Evolutionary conservation across 1,284 basidiomycete species (phyloP).

Genomic region (Sanghuangporus sanghuang): DNA sequence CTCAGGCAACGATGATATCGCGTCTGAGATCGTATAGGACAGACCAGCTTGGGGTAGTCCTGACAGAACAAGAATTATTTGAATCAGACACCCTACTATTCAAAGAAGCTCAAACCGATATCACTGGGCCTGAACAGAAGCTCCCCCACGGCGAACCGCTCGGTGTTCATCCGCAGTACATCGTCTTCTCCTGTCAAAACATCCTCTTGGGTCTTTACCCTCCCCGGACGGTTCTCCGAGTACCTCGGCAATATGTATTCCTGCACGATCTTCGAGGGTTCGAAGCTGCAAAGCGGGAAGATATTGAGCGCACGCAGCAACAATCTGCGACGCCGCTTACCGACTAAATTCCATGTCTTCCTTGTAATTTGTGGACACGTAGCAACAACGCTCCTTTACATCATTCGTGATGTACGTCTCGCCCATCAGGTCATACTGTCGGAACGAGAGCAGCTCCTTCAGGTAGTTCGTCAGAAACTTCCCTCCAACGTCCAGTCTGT

Average conservation of each 20-base stretch:
- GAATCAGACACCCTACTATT: constrained; percentile 6
- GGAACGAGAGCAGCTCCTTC: constrained; percentile 89
- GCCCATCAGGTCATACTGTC: constrained; percentile 97
- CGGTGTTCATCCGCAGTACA: constrained; percentile 81
- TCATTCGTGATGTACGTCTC: constrained; percentile 90
- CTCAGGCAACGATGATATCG: constrained; percentile 68
- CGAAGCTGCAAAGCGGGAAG: constrained; percentile 35
- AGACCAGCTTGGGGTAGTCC: constrained; percentile 81
- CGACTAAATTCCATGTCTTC: constrained; percentile 75
- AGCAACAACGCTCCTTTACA: constrained; percentile 85
- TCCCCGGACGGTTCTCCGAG: constrained; percentile 64
- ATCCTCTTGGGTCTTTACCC: constrained; percentile 53
- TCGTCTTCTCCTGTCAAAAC: constrained; percentile 62
- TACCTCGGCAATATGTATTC: constrained; percentile 91
- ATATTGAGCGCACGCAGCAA: constrained; percentile 13
- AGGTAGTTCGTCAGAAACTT: constrained; percentile 93
- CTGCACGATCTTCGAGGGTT: constrained; percentile 64
- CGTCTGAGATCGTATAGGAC: constrained; percentile 66
- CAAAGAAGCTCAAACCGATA: constrained; percentile 55
- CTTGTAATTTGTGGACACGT: constrained; percentile 73
- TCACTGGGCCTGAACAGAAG: constrained; percentile 85
- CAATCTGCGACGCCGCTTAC: constrained; percentile 38
- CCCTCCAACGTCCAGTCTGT: constrained; percentile 87
- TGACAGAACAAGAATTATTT: constrained; percentile 27
- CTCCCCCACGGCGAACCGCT: constrained; percentile 87